Evolutionary conservation across 73 alveolate species (phyloP), one percentile per base, ranked within the genome.

Genomic region (Paramecium tetraurelia): DNA sequence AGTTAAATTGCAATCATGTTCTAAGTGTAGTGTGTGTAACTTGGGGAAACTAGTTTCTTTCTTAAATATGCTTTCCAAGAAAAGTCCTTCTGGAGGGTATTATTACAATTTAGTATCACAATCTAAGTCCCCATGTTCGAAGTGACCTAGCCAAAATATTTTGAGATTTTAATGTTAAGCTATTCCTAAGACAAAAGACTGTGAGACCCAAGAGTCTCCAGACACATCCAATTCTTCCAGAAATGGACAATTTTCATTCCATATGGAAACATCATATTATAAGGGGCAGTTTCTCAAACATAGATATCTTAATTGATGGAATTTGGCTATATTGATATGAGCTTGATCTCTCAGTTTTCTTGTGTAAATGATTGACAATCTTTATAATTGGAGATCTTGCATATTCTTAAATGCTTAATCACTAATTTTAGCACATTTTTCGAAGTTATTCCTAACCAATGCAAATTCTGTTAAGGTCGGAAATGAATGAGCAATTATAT

Each of bases 71-170:
- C 88, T 80, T 40, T 86, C 93, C 6, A 86, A 43, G 29, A 86
- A 86, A 38, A 86, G 36, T 59, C 93, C 93, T 59, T 86, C 85
- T 6, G 93, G 93, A 11, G 93, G 93, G n/a, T 86, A 59, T 31
- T 59, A 59, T 38, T 86, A 58, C 21, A 86, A 38, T 16, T 50
- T 59, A 20, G 71, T 77, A 86, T 86, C 93, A 63, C 93, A 86
- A 63, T 86, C 85, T 58, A 46, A 63, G 27, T 86, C 93, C 12
- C 93, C 93, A 68, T 86, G 93, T 20, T 86, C 93, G 40, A 63
- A 86, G 36, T 86, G 93, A 12, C 93, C 93, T 38, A 86, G 20
- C 84, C 85, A 77, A 14, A 86, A 68, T 59, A 86, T 86, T 68
- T 86, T 86, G 8, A 86, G 40, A 59, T 58, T 43, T 36, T 85